Evolutionary conservation across 208 protist genomes (phyloP).

Genomic region (Leishmania amazonensis): DNA sequence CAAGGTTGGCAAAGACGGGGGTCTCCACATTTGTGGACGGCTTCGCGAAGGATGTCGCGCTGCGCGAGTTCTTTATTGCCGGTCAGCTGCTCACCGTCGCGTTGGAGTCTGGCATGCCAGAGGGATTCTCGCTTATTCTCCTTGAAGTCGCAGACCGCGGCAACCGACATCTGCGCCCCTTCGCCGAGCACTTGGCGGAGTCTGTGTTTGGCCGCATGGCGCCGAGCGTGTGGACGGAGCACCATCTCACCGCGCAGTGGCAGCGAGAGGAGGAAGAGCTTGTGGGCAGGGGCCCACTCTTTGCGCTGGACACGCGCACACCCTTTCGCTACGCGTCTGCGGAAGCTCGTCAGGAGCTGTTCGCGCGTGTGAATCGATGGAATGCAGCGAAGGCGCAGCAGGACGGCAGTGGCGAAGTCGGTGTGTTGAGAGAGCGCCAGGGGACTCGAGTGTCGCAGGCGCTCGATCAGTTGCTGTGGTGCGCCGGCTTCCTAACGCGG

Average conservation of each 20-base stretch:
- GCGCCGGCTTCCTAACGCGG: conserved; percentile 22
- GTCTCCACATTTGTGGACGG: conserved; percentile 41
- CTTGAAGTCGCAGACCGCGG: conserved; percentile 46
- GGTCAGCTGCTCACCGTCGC: conserved; percentile 49
- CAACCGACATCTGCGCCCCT: conserved; percentile 41
- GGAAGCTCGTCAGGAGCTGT: conserved; percentile 69
- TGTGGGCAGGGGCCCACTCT: conserved; percentile 21
- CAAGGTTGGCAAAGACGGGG: conserved; percentile 26
- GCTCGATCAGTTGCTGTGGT: conserved; percentile 27
- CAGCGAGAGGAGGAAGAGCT: conserved; percentile 44
- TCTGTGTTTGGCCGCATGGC: conserved; percentile 38
- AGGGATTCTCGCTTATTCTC: conserved; percentile 77
- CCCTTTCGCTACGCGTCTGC: conserved; percentile 51
- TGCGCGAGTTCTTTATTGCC: conserved; percentile 60
- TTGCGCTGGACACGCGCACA: conserved; percentile 39
- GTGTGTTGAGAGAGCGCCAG: not conserved
- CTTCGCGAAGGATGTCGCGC: conserved; percentile 22
- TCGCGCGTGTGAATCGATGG: conserved; percentile 49
- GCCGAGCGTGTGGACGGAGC: conserved; percentile 53
- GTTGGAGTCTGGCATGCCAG: conserved; percentile 60
- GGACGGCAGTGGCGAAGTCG: not conserved
- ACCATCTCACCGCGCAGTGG: conserved; percentile 80
- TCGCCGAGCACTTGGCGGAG: conserved; percentile 50
- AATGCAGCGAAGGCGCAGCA: conserved; percentile 28
- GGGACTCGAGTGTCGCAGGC: not conserved